Percentiles rank a stretch among this genome's conserved stretches.
These are phyloP conservation scores for Microbotryomycetes sp. DNA, from an alignment of 1,284 basidiomycete genomes.

Conservation along the genomic window DNA sequence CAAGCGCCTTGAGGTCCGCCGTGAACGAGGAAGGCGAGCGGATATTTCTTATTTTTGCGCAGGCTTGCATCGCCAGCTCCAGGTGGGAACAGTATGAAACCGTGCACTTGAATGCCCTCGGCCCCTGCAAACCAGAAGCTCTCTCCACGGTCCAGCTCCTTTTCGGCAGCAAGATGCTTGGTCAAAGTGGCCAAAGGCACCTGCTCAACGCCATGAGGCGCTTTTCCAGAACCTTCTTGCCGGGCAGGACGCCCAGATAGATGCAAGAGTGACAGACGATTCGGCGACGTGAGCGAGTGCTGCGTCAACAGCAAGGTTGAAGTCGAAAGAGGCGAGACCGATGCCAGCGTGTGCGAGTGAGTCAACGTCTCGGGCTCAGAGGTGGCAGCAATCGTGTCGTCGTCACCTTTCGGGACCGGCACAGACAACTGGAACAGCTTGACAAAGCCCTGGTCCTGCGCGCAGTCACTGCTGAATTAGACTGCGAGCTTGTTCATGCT, in stretches of 20 bases:
- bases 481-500: conserved; percentile 8
- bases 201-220: conserved; percentile 1
- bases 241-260: not conserved
- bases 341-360: conserved; percentile 51
- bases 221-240: not conserved
- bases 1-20: conserved; percentile 65
- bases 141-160: conserved; percentile 53
- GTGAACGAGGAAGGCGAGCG: conserved; percentile 63
- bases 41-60: conserved; percentile 55
- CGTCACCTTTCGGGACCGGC: conserved; percentile 51
- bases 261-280: conserved; percentile 55
- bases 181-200: conserved; percentile 22
- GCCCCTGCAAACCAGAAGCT: conserved; percentile 82
- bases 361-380: conserved; percentile 55
- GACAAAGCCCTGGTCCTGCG: conserved; percentile 42
- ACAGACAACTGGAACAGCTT: conserved; percentile 58
- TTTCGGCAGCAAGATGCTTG: conserved; percentile 51
- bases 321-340: conserved; percentile 45
- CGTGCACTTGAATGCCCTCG: conserved; percentile 62
- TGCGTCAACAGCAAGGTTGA: conserved; percentile 42
- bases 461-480: conserved; percentile 29
- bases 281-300: conserved; percentile 63
- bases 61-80: not conserved
- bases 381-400: conserved; percentile 44
- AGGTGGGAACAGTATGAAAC: conserved; percentile 35